Evolutionary conservation across 768 basidiomycete species (phyloP).

Genomic region (Boletus rufocinnamomeus): DNA sequence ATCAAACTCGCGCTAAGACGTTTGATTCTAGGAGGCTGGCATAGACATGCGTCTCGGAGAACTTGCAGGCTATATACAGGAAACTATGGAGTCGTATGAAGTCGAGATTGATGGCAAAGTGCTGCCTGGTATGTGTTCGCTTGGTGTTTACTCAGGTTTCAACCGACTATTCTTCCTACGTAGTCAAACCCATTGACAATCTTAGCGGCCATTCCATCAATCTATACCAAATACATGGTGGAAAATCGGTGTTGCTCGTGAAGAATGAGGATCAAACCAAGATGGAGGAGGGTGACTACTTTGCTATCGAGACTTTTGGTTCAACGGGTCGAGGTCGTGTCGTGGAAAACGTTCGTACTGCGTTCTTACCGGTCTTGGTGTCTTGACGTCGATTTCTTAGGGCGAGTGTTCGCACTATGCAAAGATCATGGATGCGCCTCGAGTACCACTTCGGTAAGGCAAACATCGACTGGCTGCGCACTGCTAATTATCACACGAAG

Average conservation of each 20-base stretch:
- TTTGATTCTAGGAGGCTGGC: conserved; percentile 75
- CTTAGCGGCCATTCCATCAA: conserved; percentile 94
- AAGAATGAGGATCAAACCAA: conserved; percentile 88
- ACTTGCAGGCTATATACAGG: conserved; percentile 89
- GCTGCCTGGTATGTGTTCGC: conserved; percentile 59
- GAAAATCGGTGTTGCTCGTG: conserved; percentile 89
- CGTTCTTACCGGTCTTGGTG: background rate
- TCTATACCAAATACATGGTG: conserved; percentile 89
- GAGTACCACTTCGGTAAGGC: conserved; percentile 71
- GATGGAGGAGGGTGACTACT: conserved; percentile 99
- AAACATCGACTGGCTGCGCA: background rate
- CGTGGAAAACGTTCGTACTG: conserved; percentile 65
- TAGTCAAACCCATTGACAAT: conserved; percentile 93
- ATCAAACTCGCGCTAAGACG: conserved; percentile 8
- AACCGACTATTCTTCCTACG: background rate
- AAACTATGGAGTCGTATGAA: conserved; percentile 99
- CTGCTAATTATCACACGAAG: conserved; percentile 40
- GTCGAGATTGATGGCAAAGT: conserved; percentile 88
- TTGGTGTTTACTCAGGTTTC: background rate
- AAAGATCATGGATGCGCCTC: conserved; percentile 64
- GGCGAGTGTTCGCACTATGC: conserved; percentile 97
- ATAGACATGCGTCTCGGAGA: conserved; percentile 95
- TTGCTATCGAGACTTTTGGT: conserved; percentile 98
- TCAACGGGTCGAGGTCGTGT: conserved; percentile 92
- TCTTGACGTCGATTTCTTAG: conserved; percentile 38